A percentile compares a stretch with the other conserved stretches of the same genome.
Conservation (phyloP, 805 yeast genomes). For the Blastobotrys terrestris region DNA sequence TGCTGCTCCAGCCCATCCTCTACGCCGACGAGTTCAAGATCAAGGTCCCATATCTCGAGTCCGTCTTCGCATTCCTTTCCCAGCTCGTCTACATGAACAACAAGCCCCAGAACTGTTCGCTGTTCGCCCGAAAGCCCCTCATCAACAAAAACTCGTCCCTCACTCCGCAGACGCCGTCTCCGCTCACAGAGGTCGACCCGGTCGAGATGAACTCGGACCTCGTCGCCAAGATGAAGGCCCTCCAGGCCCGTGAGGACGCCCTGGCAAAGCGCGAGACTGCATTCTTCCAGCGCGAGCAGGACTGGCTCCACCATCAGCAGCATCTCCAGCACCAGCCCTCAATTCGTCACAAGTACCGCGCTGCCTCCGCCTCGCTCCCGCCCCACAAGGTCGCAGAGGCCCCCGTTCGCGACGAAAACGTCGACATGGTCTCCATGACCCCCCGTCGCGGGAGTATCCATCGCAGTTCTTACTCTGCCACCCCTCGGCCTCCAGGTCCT, state of each 20-base stretch:
- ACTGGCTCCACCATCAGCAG: background rate
- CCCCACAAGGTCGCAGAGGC: background rate
- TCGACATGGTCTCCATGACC: constrained; percentile 23
- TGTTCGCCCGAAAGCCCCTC: constrained; percentile 5
- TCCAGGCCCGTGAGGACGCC: constrained; percentile 18
- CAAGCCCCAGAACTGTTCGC: constrained; percentile 1
- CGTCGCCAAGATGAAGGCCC: constrained; percentile 3
- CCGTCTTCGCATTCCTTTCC: constrained; percentile 54
- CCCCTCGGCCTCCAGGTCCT: background rate
- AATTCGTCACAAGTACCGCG: background rate
- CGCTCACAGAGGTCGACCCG: constrained; percentile 1
- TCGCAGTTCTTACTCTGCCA: background rate
- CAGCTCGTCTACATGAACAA: constrained; percentile 29
- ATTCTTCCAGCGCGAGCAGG: constrained; percentile 16
- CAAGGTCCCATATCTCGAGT: constrained; percentile 86
- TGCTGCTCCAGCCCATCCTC: constrained; percentile 78
- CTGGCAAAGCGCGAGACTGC: constrained; percentile 18
- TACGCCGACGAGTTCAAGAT: constrained; percentile 84
- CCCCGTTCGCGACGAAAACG: constrained; percentile 11
- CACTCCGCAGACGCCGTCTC: constrained; percentile 5
- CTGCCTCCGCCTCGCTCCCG: background rate
- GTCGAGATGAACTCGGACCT: background rate
- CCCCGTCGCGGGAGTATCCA: constrained; percentile 17
- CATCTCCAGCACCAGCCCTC: background rate
- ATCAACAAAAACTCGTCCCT: constrained; percentile 2